phyloP scores from a whole-genome alignment of 1,284 basidiomycete species.

The Ustilago nuda region DNA sequence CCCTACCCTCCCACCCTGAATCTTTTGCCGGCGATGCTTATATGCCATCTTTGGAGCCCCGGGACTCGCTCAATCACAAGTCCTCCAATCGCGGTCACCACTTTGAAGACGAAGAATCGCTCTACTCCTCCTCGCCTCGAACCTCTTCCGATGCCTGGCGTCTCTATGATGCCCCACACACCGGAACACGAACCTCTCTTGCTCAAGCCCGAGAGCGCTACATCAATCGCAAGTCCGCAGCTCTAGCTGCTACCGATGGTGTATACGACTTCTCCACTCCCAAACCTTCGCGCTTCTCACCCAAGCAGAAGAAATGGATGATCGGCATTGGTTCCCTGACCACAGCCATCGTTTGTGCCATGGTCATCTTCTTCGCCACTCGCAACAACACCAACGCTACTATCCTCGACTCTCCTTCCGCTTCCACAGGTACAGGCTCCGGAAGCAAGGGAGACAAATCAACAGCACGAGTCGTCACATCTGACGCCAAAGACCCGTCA shows the following conservation, averaged over 20 bases:
- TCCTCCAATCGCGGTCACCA: conserved; percentile 5
- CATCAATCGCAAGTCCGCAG: conserved; percentile 46
- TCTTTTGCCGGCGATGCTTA: conserved; percentile 14
- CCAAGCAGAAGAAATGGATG: conserved; percentile 37
- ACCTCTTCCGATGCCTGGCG: conserved; percentile 38
- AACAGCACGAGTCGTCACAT: conserved; percentile 31
- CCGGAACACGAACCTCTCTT: conserved; percentile 19
- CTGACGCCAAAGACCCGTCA: conserved; percentile 75
- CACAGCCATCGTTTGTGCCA: conserved; percentile 32
- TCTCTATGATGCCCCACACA: conserved; percentile 24
- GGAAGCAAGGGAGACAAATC: conserved; percentile 2
- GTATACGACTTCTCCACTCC: conserved; percentile 22
- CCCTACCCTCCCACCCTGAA: conserved; percentile 16
- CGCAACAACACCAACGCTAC: conserved; percentile 34
- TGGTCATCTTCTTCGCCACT: conserved; percentile 48
- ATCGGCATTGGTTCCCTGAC: conserved; percentile 26
- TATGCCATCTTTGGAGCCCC: conserved; percentile 30
- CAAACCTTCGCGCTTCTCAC: conserved; percentile 28
- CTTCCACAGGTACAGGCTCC: not conserved
- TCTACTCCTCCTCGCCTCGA: conserved; percentile 15
- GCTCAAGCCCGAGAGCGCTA: conserved; percentile 52
- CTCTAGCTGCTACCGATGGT: conserved; percentile 16
- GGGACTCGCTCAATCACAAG: conserved; percentile 33
- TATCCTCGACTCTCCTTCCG: conserved; percentile 13
- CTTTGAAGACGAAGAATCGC: conserved; percentile 21